Evolutionary conservation across 1,284 basidiomycete species (phyloP), one percentile per base, ranked within the genome.

Genomic region (Amylostereum areolatum): DNA sequence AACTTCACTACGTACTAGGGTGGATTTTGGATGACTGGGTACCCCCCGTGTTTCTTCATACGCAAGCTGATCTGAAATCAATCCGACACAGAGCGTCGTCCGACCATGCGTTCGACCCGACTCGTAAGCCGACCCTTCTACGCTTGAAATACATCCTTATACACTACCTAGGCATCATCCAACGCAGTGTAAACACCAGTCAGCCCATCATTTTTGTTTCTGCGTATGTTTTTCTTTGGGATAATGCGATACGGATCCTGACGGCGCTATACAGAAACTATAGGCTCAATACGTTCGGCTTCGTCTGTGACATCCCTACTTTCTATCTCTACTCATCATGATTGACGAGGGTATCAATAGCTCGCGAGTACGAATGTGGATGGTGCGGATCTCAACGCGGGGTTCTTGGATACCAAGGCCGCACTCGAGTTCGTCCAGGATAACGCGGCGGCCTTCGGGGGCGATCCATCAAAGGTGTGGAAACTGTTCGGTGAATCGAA

Each of bases 401-500:
- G 80, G 3, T 62, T 82, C 4, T 66, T 67, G 33, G 83, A 87
- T 58, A 79, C 85, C 52, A 68, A 72, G 5, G 65, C 71, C 11
- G 80, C 80, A 0, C 64, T 88, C 2, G 55, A 65, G n/a, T 89
- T 84, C 64, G 58, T 87, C 2, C 77, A 81, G 51, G 59, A 78
- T 8, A 83, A 87, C 52, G 77, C 88, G 31, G 68, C 66, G 0
- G 66, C 66, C 0, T 87, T 89, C 56, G 83, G 84, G 2, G 85
- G 85, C 0, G 80, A 86, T 60, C 72, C 77, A n/a, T 54, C 61
- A 36, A 82, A 81, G 66, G 80, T 45, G 18, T 48, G 33, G 28
- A 12, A 37, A 9, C 24, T 33, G n/a, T 4, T 33, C 18, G 8
- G 33, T 36, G n/a, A 24, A 29, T 34, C 18, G 27, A 27, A 25